Conservation (phyloP, 108 stramenopile species). For the Stephanodiscus triporus region DNA sequence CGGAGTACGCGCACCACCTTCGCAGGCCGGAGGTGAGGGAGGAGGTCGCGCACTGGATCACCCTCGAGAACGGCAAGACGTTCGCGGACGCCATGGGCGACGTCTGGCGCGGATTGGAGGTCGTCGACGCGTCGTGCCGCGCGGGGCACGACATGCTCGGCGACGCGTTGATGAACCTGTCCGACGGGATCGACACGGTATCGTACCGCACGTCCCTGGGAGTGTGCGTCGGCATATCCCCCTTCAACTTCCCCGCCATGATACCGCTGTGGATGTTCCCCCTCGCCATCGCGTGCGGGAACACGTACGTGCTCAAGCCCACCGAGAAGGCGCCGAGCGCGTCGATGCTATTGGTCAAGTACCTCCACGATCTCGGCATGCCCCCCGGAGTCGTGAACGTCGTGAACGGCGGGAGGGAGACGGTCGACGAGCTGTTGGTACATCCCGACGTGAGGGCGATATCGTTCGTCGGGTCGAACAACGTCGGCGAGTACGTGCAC, state of each 20-base stretch:
- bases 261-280: slow-evolving; percentile 97
- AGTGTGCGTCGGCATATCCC: slow-evolving; percentile 90
- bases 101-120: slow-evolving; percentile 95
- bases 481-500: slow-evolving; percentile 90
- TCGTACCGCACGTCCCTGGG: slow-evolving; percentile 93
- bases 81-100: slow-evolving; percentile 86
- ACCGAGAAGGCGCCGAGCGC: slow-evolving; percentile 77
- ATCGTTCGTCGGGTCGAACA: slow-evolving; percentile 92
- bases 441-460: slow-evolving; percentile 88
- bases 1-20: slow-evolving; percentile 65
- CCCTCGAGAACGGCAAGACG: slow-evolving; percentile 80
- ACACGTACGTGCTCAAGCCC: slow-evolving; percentile 89
- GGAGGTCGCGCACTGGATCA: slow-evolving; percentile 72
- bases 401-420: slow-evolving; percentile 85
- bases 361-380: slow-evolving; percentile 88
- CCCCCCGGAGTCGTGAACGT: slow-evolving; percentile 92
- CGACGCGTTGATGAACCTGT: slow-evolving; percentile 80
- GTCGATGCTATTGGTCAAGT: slow-evolving; percentile 69
- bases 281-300: slow-evolving; percentile 75
- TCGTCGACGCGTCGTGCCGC: slow-evolving; percentile 79
- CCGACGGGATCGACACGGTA: slow-evolving; percentile 80
- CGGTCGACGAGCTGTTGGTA: slow-evolving; percentile 85
- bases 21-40: slow-evolving; percentile 52
- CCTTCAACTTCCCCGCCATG: slow-evolving; percentile 98
- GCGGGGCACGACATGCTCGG: slow-evolving; percentile 61